Conservation (phyloP, 1,139 yeast genomes). For the Meyerozyma smithsonii region DNA sequence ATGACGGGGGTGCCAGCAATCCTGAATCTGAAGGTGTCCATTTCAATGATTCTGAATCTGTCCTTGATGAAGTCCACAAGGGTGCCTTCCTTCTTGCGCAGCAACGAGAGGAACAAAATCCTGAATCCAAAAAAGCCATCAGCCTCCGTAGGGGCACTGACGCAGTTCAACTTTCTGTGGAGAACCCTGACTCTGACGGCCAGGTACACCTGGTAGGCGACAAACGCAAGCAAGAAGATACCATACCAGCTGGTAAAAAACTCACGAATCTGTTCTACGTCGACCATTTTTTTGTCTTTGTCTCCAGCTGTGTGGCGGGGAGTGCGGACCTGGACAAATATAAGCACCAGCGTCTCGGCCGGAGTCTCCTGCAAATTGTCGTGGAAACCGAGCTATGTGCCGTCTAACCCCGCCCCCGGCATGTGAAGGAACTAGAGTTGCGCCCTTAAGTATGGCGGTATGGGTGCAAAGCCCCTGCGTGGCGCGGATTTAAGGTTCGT, state of each 20-base stretch:
- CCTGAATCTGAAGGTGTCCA: slow-evolving; percentile 17
- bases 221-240: slow-evolving; percentile 3
- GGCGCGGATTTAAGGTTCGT: not conserved
- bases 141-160: slow-evolving; percentile 7
- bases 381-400: not conserved
- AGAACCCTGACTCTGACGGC: not conserved
- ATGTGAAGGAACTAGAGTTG: not conserved
- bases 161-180: slow-evolving; percentile 4
- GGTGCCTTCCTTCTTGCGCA: slow-evolving; percentile 19
- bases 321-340: no score
- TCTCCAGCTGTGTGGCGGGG: no score
- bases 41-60: slow-evolving; percentile 11
- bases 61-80: slow-evolving; percentile 17
- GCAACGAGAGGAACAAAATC: slow-evolving; percentile 12
- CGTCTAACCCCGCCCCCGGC: not conserved
- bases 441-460: not conserved
- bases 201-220: slow-evolving; percentile 3
- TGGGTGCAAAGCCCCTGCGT: not conserved
- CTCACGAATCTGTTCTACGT: not conserved
- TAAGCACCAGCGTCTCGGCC: no score
- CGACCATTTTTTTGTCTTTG: no score
- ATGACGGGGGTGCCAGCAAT: slow-evolving; percentile 19
- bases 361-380: not conserved
- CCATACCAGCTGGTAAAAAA: slow-evolving; percentile 8
- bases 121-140: slow-evolving; percentile 24